Base-by-base conservation (phyloP, 2,329 filamentous ascomycete genomes). In the Neobulgaria alba region DNA sequence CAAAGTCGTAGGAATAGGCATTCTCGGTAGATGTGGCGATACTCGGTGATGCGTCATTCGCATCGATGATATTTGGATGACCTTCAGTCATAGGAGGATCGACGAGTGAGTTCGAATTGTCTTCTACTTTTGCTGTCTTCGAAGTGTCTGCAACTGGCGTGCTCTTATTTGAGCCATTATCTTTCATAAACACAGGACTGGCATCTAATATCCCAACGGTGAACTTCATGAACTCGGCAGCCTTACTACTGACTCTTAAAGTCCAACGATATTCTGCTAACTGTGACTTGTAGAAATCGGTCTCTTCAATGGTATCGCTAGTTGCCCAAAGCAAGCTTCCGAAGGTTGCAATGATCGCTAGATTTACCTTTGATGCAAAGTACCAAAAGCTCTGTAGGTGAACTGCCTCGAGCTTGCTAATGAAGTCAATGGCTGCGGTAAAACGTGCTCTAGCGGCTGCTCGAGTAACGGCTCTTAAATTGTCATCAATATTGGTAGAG, bases 381-480 rank as follows among this genome's bases (percentile, higher is more conserved):
- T 64, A 65, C 65, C 65, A 68, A 43, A 68, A 68, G 5, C 62
- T 62, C 33, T 67, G 65, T 1, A 67, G 61, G 36, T 68, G 66
- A 29, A 67, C 64, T 2, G 65, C 64, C 17, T 64, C 62, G 1
- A 68, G 49, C 2, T 57, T 63, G 15, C 59, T 61, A 2, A 68
- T 56, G n/a, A 68, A 54, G 15, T 59, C 56, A n/a, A 66, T 63
- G 1, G 64, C 65, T 3, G 49, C 48, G 5, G 61, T 61, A 1
- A 69, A 54, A 2, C 65, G 62, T 5, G 58, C 51, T 10, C 60
- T 57, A n/a, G 65, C 66, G 2, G 65, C 65, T 2, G 45, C 33
- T 8, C 53, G 43, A 5, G 51, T 54, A 26, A 54, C 50, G 2
- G 45, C 39, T 17, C 47, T 38, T 12, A 56, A 39, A 5, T 40